phyloP scores from a whole-genome alignment of 257 asterid genomes.

The Capsicum chinense region DNA sequence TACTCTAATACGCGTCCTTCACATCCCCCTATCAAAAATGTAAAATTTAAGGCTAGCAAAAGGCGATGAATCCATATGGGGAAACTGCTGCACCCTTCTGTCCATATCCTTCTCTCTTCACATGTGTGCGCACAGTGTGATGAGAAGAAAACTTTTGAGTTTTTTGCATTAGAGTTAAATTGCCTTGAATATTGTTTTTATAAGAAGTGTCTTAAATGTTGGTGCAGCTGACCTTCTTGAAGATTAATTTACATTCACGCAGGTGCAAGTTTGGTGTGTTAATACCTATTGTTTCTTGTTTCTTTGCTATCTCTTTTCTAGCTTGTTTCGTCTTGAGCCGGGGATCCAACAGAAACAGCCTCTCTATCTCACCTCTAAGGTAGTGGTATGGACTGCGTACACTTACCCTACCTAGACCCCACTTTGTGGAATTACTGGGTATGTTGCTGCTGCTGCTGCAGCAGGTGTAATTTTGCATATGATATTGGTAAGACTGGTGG shows the following conservation, averaged over 20 bases:
- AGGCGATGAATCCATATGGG: background rate
- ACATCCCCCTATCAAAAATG: background rate
- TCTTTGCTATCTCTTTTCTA: too few species aligned
- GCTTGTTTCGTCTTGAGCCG: too few species aligned
- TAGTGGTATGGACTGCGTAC: too few species aligned
- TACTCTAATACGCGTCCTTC: too few species aligned
- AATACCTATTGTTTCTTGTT: too few species aligned
- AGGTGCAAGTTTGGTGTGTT: background rate
- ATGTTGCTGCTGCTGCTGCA: too few species aligned
- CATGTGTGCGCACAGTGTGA: background rate
- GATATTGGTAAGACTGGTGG: background rate
- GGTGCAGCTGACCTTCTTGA: background rate
- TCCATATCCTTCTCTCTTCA: slow-evolving; percentile 4
- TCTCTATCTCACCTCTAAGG: too few species aligned
- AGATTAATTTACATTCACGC: slow-evolving; percentile 1
- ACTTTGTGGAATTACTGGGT: too few species aligned
- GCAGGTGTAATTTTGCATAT: background rate
- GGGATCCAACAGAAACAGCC: too few species aligned
- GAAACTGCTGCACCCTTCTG: background rate
- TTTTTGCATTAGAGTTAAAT: background rate
- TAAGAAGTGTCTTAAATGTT: background rate
- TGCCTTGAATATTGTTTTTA: background rate
- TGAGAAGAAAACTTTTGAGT: background rate
- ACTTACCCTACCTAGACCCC: too few species aligned
- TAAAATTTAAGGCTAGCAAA: background rate